Percentiles rank a stretch among this genome's conserved stretches.
Evolutionary conservation across 2,329 filamentous ascomycete genomes (phyloP).

Genomic region (Talaromyces islandicus): DNA sequence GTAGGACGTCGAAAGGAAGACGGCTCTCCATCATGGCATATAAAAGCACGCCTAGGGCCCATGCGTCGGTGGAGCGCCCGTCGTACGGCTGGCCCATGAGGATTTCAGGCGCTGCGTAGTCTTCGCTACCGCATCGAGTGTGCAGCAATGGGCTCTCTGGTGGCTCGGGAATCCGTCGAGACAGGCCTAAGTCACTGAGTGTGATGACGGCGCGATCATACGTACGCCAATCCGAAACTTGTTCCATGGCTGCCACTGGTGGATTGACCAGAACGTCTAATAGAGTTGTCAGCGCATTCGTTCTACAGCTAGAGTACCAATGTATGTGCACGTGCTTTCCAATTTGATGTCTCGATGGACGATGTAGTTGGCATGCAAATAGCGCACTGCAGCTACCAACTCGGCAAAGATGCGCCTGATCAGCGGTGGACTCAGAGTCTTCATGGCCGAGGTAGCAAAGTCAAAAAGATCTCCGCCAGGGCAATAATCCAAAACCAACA

Average conservation of each 20-base stretch:
- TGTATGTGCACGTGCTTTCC: constrained; percentile 63
- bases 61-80: constrained; percentile 84
- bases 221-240: constrained; percentile 61
- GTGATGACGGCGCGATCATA: constrained; percentile 82
- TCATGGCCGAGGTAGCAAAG: constrained; percentile 67
- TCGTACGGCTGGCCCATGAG: constrained; percentile 94
- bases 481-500: constrained; percentile 86
- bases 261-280: constrained; percentile 88
- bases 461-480: constrained; percentile 94
- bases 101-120: constrained; percentile 94
- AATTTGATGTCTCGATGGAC: constrained; percentile 98
- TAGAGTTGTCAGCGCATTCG: constrained; percentile 14
- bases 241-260: constrained; percentile 60
- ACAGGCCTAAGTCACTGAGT: constrained; percentile 85
- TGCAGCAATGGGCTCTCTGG: constrained; percentile 80
- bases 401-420: constrained; percentile 86
- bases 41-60: constrained; percentile 87
- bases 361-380: constrained; percentile 78
- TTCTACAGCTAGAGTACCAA: not conserved
- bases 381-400: constrained; percentile 74
- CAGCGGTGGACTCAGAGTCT: constrained; percentile 56
- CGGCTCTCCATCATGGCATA: constrained; percentile 93
- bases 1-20: constrained; percentile 84
- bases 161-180: constrained; percentile 67
- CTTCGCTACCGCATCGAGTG: constrained; percentile 90